Evolutionary conservation across 78 protist genomes (phyloP), one percentile per base, ranked within the genome.

Genomic region (Emiliania huxleyi): DNA sequence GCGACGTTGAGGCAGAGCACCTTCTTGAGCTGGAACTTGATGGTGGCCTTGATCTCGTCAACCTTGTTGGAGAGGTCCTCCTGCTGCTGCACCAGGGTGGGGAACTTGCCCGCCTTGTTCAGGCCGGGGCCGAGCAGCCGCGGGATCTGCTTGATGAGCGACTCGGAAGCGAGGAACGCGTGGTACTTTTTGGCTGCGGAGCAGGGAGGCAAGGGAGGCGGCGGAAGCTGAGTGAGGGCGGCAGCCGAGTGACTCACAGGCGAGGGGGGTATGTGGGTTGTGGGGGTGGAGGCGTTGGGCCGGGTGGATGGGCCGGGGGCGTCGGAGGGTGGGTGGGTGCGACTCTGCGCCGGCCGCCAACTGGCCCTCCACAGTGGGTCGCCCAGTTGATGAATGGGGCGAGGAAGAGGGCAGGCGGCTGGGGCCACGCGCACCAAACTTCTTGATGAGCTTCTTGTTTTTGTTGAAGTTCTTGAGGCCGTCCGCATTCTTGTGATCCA

Each of bases 61-160:
- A 97, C 95, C 98, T 98, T 84, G 79, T 2, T 25, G 0, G 75
- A 11, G 6, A 87, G 91, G 19, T 42, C 91, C 29, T 87, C 73
- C 49, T 1, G 33, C 69, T 87, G 77, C 77, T 23, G 46, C 69
- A 87, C 48, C 1, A 56, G 79, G 3, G 98, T 44, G 73, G 99
- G 99, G 99, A 99, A 99, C 98, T 99, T 99, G 90, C 99, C 99
- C 93, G 98, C 99, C 97, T 99, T 98, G 99, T 95, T 97, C 93
- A 99, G 98, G 77, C 98, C 98, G 69, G 99, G 99, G 62, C 99
- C 99, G 85, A 98, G 95, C 25, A 98, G 83, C 91, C 99, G 97
- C 29, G 99, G 99, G 49, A 99, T 93, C 96, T 96, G 97, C 94
- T 96, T 95, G 97, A 98, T 94, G 73, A 99, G 85, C 18, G 98